Base-by-base conservation (phyloP, 768 basidiomycete species). In the Lactarius trivialis region DNA sequence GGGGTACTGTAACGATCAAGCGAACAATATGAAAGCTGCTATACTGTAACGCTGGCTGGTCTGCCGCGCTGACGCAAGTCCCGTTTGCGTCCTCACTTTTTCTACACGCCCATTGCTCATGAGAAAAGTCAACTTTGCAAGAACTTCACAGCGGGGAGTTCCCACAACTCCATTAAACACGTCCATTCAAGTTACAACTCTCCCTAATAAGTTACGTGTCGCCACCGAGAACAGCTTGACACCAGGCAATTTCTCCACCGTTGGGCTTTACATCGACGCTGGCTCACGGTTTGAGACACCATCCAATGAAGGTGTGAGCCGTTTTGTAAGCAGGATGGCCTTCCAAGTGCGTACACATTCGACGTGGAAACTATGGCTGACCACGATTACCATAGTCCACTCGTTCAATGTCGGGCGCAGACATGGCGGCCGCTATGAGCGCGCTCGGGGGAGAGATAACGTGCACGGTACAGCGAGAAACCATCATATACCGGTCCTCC, bases 401-500 rank as follows among this genome's bases (percentile, higher is more conserved):
- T 32, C 73, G 74, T 19, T 81, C 81, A 26, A 83, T 89, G 59
- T 81, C 89, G 1, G 84, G 85, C 55, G 85, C 83, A 24, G 81
- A 89, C 65, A 95, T 98, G 88, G 82, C 86, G 5, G 76, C 77
- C 3, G 87, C 88, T 41, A 88, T 96, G 69, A 86, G 93, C 71
- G 80, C 81, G 3, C 80, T 96, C 36, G 95, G 96, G 43, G 93
- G 93, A 17, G 93, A 96, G 76, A 93, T 98, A 61, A 80, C 89
- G 74, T 93, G 90, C 70, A 86, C 93, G 19, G 90, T 93, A 19
- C 88, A 93, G 2, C 81, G 97, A 51, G 97, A 99, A 73, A 83
- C 92, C 24, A 93, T 98, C 71, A 92, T 97, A 89, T 99, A 98
- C 72, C 97, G 98, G 75, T 96, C 96, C 12, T 92, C 93, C 41